These are phyloP conservation scores for Xerocomellus intermedius DNA, from an alignment of 768 basidiomycete species.

Conservation along the genomic window DNA sequence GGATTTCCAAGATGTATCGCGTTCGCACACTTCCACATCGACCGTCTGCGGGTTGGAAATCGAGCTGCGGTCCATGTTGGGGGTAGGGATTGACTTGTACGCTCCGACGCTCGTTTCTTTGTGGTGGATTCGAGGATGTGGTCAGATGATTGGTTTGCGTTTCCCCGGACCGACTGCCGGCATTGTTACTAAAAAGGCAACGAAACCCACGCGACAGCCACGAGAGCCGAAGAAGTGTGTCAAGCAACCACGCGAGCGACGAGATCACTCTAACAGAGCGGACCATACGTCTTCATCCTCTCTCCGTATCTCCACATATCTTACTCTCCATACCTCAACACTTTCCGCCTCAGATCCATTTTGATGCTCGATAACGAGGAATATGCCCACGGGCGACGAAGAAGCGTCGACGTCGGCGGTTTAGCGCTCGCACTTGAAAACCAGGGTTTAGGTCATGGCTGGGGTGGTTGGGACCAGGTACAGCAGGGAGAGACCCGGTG, in stretches of 20 bases:
- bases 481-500: conserved; percentile 50
- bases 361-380: conserved; percentile 33
- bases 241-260: conserved; percentile 36
- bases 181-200: conserved; percentile 22
- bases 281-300: conserved; percentile 10
- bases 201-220: conserved; percentile 32
- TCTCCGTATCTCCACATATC: background rate
- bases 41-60: background rate
- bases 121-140: background rate
- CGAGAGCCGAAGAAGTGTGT: conserved; percentile 36
- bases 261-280: conserved; percentile 29
- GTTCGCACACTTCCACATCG: background rate
- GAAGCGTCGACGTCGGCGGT: conserved; percentile 90
- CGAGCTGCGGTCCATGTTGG: background rate
- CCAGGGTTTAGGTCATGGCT: conserved; percentile 63
- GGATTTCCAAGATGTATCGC: background rate
- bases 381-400: conserved; percentile 42
- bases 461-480: conserved; percentile 59
- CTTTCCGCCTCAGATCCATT: background rate
- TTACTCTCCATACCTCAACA: background rate
- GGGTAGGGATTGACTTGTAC: background rate
- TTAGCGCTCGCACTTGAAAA: conserved; percentile 74
- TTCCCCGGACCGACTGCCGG: conserved; percentile 7
- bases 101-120: background rate
- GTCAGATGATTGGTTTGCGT: background rate